These are phyloP conservation scores for Rubia peregrina DNA, from an alignment of 305 asterid genomes.

Conservation along the genomic window DNA sequence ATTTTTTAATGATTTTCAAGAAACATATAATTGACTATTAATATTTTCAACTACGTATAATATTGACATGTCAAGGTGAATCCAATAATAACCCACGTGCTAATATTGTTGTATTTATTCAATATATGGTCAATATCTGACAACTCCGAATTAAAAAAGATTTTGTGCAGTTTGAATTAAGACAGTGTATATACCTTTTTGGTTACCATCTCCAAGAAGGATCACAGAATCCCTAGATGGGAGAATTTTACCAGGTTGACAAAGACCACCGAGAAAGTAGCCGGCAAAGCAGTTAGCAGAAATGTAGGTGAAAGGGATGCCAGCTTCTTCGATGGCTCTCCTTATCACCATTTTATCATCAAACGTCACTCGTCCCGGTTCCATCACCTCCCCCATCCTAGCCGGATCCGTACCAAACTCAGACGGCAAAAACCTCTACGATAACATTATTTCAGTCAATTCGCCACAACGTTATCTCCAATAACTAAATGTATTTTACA, in stretches of 20 bases:
- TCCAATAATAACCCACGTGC: too few species aligned
- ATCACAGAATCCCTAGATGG: conserved; percentile 36
- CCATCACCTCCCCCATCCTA: conserved; percentile 26
- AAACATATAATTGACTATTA: too few species aligned
- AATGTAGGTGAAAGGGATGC: conserved; percentile 46
- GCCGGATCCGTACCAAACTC: conserved; percentile 51
- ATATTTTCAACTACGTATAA: too few species aligned
- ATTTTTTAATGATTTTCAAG: too few species aligned
- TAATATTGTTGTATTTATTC: too few species aligned
- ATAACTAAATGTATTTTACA: too few species aligned
- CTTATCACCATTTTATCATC: conserved; percentile 50
- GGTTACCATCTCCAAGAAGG: conserved; percentile 42
- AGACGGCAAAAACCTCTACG: conserved; percentile 47
- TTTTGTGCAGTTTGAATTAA: too few species aligned
- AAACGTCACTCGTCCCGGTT: conserved; percentile 36
- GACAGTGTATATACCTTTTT: conserved; percentile 24
- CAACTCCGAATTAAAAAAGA: too few species aligned
- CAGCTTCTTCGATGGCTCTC: conserved; percentile 49
- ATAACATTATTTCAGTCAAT: not conserved
- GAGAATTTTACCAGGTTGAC: conserved; percentile 33
- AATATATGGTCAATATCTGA: too few species aligned
- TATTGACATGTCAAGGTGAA: too few species aligned
- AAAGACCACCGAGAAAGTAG: conserved; percentile 39
- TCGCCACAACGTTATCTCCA: too few species aligned
- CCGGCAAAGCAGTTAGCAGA: conserved; percentile 49